Conservation (phyloP, 768 basidiomycete species). For the Trametopsis cervina region DNA sequence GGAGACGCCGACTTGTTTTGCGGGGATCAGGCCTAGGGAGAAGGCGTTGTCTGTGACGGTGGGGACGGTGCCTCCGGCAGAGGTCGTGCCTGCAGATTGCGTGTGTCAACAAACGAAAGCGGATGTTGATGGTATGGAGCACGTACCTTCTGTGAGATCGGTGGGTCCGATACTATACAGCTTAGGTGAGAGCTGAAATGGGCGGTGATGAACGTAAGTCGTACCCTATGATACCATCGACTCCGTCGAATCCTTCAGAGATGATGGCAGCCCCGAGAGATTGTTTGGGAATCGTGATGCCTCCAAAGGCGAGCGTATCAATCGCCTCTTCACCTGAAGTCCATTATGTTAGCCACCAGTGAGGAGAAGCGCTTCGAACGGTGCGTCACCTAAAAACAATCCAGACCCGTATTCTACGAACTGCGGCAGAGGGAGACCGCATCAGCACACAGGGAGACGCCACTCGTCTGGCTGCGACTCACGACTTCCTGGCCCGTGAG, state of each 20-base stretch:
- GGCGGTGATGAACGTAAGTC: conserved; percentile 7
- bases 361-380: too few relatives aligned
- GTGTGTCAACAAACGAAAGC: not conserved
- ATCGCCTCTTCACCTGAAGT: conserved; percentile 14
- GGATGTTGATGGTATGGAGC: conserved; percentile 21
- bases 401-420: conserved; percentile 10
- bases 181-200: not conserved
- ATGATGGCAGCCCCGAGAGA: conserved; percentile 56
- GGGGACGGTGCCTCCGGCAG: conserved; percentile 13
- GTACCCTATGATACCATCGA: conserved; percentile 63
- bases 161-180: conserved; percentile 51
- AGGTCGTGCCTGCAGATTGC: not conserved
- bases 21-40: conserved; percentile 22
- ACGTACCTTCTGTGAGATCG: conserved; percentile 43
- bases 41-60: conserved; percentile 31
- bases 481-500: conserved; percentile 6
- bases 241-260: conserved; percentile 34
- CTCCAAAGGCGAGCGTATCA: conserved; percentile 39
- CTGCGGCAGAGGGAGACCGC: not conserved
- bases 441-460: too few relatives aligned
- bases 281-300: conserved; percentile 44
- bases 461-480: not conserved
- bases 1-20: conserved; percentile 27
- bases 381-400: conserved; percentile 2
- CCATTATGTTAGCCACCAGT: too few relatives aligned